A percentile compares a stretch with the other conserved stretches of the same genome.
phyloP scores from a whole-genome alignment of 2,329 filamentous ascomycete genomes.

The Trichothecium sympodiale region DNA sequence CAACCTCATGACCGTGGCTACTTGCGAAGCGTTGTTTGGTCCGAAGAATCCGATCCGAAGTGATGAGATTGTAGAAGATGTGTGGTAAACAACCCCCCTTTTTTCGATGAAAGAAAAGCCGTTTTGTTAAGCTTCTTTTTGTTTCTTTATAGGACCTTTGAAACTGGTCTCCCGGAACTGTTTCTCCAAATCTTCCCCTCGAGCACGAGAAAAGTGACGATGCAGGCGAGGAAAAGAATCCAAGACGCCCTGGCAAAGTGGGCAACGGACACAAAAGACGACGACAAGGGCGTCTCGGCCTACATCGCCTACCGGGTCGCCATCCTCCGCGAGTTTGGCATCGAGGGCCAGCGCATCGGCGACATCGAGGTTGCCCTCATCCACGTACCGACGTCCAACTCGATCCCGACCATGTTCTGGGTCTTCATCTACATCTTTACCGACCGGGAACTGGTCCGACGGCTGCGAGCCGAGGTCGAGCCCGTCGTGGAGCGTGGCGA shows the following conservation, averaged over 20 bases:
- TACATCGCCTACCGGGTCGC: conserved; percentile 15
- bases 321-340: conserved; percentile 16
- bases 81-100: conserved; percentile 18
- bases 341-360: conserved; percentile 14
- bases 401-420: conserved; percentile 25
- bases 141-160: conserved; percentile 15
- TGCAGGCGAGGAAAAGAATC: conserved; percentile 10
- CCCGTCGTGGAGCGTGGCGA: conserved; percentile 6
- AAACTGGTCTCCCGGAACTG: conserved; percentile 15
- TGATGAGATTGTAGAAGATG: conserved; percentile 22
- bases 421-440: conserved; percentile 19
- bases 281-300: conserved; percentile 14
- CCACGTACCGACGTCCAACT: conserved; percentile 21
- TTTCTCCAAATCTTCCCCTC: conserved; percentile 16
- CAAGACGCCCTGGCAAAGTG: conserved; percentile 16
- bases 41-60: conserved; percentile 27
- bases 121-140: no score
- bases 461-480: conserved; percentile 19
- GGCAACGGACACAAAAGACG: conserved; percentile 15
- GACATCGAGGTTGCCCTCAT: conserved; percentile 19
- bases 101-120: no score
- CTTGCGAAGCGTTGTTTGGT: conserved; percentile 28
- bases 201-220: no score
- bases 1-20: conserved; percentile 23
- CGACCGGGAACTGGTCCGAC: conserved; percentile 11